Percentiles rank a stretch among this genome's conserved stretches.
Evolutionary conservation across 345 rosid species (phyloP).

Genomic region (thale cress (Arabidopsis thaliana)): DNA sequence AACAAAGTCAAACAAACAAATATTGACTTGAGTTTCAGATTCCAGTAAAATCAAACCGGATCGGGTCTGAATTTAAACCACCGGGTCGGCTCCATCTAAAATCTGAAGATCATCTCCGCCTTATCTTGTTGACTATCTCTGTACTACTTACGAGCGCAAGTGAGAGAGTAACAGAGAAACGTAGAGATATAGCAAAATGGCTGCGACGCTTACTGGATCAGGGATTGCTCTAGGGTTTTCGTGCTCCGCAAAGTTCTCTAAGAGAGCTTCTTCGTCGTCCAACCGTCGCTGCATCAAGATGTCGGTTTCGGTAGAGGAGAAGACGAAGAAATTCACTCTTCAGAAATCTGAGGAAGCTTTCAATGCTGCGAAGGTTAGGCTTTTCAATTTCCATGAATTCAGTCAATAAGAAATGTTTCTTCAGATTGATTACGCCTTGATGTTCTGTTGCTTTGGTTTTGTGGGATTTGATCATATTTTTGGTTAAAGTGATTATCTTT

Average conservation of each 20-base stretch:
- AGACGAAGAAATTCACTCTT: slow-evolving; percentile 59
- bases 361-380: slow-evolving; percentile 65
- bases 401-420: too few relatives aligned
- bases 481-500: neutral
- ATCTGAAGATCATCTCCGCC: neutral
- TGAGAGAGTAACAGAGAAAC: slow-evolving; percentile 3
- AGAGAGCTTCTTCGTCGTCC: slow-evolving; percentile 33
- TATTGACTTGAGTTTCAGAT: neutral
- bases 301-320: slow-evolving; percentile 60
- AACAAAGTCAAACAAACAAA: neutral
- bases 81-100: slow-evolving; percentile 5
- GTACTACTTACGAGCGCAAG: neutral
- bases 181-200: slow-evolving; percentile 36
- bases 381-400: neutral
- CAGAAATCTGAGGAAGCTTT: slow-evolving; percentile 85
- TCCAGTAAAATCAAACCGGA: neutral
- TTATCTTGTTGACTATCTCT: slow-evolving; percentile 27
- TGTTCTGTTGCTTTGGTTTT: neutral
- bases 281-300: slow-evolving; percentile 48
- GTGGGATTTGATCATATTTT: neutral
- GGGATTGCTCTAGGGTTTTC: slow-evolving; percentile 51
- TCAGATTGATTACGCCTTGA: too few relatives aligned
- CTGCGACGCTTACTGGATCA: slow-evolving; percentile 48
- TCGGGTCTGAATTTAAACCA: neutral
- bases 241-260: slow-evolving; percentile 44